Base-by-base conservation (phyloP, 2,329 filamentous ascomycete species). In the Microdochium bolleyi region DNA sequence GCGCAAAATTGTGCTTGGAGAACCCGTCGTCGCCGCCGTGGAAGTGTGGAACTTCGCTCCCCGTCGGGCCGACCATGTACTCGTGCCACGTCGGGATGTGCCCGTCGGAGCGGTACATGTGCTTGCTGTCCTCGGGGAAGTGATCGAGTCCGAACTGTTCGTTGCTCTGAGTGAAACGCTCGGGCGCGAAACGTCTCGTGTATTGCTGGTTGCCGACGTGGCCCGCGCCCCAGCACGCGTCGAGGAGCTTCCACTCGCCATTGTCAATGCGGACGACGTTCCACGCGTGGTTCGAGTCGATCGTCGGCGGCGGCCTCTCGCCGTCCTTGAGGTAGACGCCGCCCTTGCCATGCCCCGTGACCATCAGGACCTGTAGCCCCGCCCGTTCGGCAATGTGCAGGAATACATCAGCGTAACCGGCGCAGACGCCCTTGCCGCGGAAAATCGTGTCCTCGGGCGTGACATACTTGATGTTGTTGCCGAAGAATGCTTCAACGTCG, bases 211-310 rank as follows among this genome's bases (percentile, higher is more conserved):
- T 74, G 46, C 75, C 69, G 9, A 95, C 70, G 56, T 82, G 75
- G 2, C 92, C 92, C 0, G 92, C 89, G 38, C 94, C 94, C 94
- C 94, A 99, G 65, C 92, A 97, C 0, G 87, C 71, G 63, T 99
- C 94, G 49, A 97, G 72, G 1, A 97, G 78, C 69, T 96, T 96
- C 92, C 92, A 97, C 58, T 84, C 81, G 2, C 89, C 89, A 24
- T 84, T 81, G 61, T 97, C 92, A 54, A 97, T 90, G 51, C 83
- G 80, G 7, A 96, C 89, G 0, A 88, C 92, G 63, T 96, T 96
- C 94, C 94, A 96, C 0, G 94, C 92, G 68, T 97, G 92, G 1
- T 82, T 80, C 4, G 71, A 76, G 0, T 80, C 71, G 51, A 84
- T 73, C 21, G 77, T 79, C 0, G 82, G 78, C 2, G 92, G 92